A percentile compares a stretch with the other conserved stretches of the same genome.
Evolutionary conservation across 2,329 filamentous ascomycete species (phyloP).

Genomic region (Penicillium sp.): DNA sequence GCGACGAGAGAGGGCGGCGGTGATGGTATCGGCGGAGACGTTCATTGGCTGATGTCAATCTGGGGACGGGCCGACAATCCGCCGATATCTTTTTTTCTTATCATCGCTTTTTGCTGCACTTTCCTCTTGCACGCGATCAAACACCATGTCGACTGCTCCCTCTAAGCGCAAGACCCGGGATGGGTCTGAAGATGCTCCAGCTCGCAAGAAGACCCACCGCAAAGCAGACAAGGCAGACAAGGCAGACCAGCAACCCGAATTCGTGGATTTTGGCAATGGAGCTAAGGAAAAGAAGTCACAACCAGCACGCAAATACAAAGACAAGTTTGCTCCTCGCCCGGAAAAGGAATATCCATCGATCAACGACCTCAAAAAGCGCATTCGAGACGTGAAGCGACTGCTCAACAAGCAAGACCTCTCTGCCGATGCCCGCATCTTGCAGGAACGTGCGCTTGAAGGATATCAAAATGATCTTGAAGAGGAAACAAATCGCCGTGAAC

Average conservation of each 20-base stretch:
- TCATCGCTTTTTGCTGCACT: constrained; percentile 2
- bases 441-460: constrained; percentile 60
- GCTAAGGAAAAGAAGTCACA: constrained; percentile 9
- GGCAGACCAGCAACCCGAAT: constrained; percentile 12
- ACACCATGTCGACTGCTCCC: constrained; percentile 20
- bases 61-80: constrained; percentile 35
- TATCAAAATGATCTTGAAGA: constrained; percentile 59
- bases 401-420: constrained; percentile 54
- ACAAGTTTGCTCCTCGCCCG: constrained; percentile 22
- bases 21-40: constrained; percentile 6
- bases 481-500: constrained; percentile 51
- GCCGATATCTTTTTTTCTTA: constrained; percentile 28
- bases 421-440: constrained; percentile 57
- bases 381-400: constrained; percentile 58
- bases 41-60: constrained; percentile 32
- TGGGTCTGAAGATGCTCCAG: constrained; percentile 27
- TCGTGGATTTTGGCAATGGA: constrained; percentile 13
- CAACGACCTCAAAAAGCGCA: constrained; percentile 57
- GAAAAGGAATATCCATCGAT: constrained; percentile 39
- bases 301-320: constrained; percentile 20
- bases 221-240: constrained; percentile 8
- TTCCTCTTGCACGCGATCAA: constrained; percentile 7
- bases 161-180: constrained; percentile 34
- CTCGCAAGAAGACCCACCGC: constrained; percentile 29
- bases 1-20: constrained; percentile 8